These are phyloP conservation scores for Dictyostelium capitatum DNA, from an alignment of 78 protist species.

Conservation along the genomic window DNA sequence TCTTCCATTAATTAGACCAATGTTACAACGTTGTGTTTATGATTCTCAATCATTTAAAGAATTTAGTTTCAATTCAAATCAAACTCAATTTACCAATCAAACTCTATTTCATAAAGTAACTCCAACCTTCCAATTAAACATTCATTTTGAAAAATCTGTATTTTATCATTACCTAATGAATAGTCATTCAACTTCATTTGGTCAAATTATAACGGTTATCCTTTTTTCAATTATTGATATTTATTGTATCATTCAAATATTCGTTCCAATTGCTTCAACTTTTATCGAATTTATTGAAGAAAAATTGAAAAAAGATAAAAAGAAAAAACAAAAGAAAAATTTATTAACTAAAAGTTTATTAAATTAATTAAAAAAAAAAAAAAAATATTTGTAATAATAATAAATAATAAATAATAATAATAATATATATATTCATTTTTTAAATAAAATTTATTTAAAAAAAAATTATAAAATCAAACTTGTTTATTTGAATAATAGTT, in stretches of 20 bases:
- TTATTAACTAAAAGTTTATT: too few species aligned
- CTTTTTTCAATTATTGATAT: constrained; percentile 54
- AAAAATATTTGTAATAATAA: too few species aligned
- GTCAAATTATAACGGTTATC: constrained; percentile 55
- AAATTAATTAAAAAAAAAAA: too few species aligned
- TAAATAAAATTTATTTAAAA: too few species aligned
- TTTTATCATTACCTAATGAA: constrained; percentile 33
- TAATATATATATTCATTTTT: too few species aligned
- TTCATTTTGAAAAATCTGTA: constrained; percentile 51
- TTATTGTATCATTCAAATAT: constrained; percentile 31
- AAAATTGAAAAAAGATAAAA: neutral
- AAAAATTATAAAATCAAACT: too few species aligned
- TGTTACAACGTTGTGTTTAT: constrained; percentile 20
- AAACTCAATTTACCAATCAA: neutral
- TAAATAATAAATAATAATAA: too few species aligned
- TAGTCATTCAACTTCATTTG: constrained; percentile 49
- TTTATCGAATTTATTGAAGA: constrained; percentile 19
- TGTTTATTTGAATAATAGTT: too few species aligned
- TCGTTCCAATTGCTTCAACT: constrained; percentile 28
- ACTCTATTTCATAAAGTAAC: neutral
- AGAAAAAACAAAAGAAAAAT: neutral
- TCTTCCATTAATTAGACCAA: constrained; percentile 46
- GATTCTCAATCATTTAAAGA: constrained; percentile 33
- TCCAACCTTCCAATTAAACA: constrained; percentile 4
- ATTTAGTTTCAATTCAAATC: constrained; percentile 24